Evolutionary conservation across 2,329 filamentous ascomycete species (phyloP).

Genomic region (Ophiostoma angusticollis): DNA sequence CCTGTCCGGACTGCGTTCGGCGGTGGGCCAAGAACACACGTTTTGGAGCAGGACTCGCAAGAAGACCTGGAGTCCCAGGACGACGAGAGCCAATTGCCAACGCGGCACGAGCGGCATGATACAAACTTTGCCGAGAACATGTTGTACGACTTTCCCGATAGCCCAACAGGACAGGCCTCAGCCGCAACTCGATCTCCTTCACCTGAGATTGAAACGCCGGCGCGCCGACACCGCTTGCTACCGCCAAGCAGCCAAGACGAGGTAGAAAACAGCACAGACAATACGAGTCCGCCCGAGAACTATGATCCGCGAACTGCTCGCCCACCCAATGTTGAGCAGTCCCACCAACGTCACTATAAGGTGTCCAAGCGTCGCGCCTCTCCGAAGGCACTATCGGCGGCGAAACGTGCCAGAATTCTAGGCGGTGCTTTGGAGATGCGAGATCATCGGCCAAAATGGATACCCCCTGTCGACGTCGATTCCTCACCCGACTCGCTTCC

Average conservation of each 20-base stretch:
- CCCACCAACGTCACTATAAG: conserved; percentile 9
- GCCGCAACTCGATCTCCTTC: conserved; percentile 12
- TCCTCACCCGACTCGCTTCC: conserved; percentile 8
- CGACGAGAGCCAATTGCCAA: conserved; percentile 35
- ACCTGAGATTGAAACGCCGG: conserved; percentile 19
- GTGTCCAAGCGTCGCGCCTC: conserved; percentile 15
- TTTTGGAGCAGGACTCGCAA: conserved; percentile 30
- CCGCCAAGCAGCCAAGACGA: conserved; percentile 19
- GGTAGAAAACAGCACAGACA: conserved; percentile 19
- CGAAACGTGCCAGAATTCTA: conserved; percentile 16
- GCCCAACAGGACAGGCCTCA: neutral
- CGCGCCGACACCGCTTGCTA: conserved; percentile 13
- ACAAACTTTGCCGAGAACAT: neutral
- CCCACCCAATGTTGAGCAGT: no score
- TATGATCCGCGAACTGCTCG: conserved; percentile 20
- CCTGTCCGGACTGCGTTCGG: conserved; percentile 32
- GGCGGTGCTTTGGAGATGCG: neutral
- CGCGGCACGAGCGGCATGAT: conserved; percentile 6
- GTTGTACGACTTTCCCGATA: conserved; percentile 6
- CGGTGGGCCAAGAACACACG: conserved; percentile 17
- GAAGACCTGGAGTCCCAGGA: conserved; percentile 36
- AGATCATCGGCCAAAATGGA: conserved; percentile 4
- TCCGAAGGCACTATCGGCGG: conserved; percentile 12
- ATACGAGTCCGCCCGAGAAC: conserved; percentile 20
- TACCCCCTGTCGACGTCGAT: conserved; percentile 8